Base-by-base conservation (phyloP, 345 rosid species). In the Trapa incisa region DNA sequence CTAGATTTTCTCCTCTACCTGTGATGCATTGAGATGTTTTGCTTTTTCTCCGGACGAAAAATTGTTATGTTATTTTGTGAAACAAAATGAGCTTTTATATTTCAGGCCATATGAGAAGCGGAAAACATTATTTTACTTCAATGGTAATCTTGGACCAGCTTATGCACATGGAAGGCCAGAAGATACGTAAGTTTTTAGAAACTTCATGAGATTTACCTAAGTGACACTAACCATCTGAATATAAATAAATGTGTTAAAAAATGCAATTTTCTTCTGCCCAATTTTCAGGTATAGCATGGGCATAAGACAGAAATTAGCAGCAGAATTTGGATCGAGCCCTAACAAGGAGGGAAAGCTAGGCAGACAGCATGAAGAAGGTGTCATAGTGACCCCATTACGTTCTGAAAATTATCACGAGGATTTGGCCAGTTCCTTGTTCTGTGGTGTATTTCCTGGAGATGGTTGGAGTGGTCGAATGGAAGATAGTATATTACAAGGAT, bases 391-490 rank as follows among this genome's bases (percentile, higher is more conserved):
- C 58, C 81, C 85, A 8, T 61, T 72, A 33, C 97, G 92, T 73
- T 67, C 92, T 70, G 78, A 72, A 33, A 75, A 81, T 66, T 91
- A 94, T 80, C 92, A 83, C 6, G 78, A 70, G 65, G 96, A 79
- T 70, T 72, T 94, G 71, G 91, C 97, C 36, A 83, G 76, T 76
- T 94, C 99, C 67, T 48, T 86, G 70, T 94, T 94, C 72, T 91
- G 99, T 67, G 99, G 97, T 42, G 99, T 84, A 10, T 73, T 94
- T 72, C 99, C 99, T 64, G 99, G 99, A 75, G 99, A 94, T 83
- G 99, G 99, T 64, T 94, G 97, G 99, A 94, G 99, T 82, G 97
- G 99, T 65, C 92, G 97, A 14, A 88, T 91, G 96, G 99, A 94
- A 87, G 99, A 91, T 75, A 91, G 99, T 67, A 64, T 91, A 76